Percentiles rank a stretch among this genome's conserved stretches.
These are phyloP conservation scores for Oropetium thomaeum DNA, from an alignment of 176 grass and related monocot species.

Conservation along the genomic window DNA sequence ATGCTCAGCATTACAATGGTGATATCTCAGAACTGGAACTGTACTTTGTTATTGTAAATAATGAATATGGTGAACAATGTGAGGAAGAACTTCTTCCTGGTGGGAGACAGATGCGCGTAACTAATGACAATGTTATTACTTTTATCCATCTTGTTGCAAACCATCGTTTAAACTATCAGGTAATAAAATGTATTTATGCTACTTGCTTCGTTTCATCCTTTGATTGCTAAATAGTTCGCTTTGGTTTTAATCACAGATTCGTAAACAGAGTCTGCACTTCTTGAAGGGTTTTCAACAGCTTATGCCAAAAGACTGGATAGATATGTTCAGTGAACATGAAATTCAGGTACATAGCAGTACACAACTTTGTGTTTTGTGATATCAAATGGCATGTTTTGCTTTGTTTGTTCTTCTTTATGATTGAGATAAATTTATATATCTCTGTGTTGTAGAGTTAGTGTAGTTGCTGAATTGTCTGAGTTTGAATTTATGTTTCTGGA, in stretches of 20 bases:
- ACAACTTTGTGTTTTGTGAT: conserved; percentile 1
- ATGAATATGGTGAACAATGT: conserved; percentile 96
- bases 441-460: neutral
- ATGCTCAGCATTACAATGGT: conserved; percentile 76
- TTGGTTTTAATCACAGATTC: conserved; percentile 60
- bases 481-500: neutral
- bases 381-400: neutral
- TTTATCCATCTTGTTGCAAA: conserved; percentile 98
- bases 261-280: conserved; percentile 84
- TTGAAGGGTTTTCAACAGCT: conserved; percentile 95
- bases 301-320: conserved; percentile 92
- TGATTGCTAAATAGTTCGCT: conserved; percentile 15
- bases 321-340: conserved; percentile 99
- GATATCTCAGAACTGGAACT: conserved; percentile 85
- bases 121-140: conserved; percentile 93
- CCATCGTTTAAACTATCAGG: conserved; percentile 92
- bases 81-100: conserved; percentile 92
- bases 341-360: conserved; percentile 70
- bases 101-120: conserved; percentile 78
- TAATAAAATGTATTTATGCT: conserved; percentile 23
- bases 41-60: conserved; percentile 97
- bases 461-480: conserved; percentile 4
- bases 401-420: conserved; percentile 2
- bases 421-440: neutral
- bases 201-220: conserved; percentile 29